Evolutionary conservation across 2,329 filamentous ascomycete species (phyloP), one percentile per base, ranked within the genome.

Genomic region (Amesomyces nigricolor): DNA sequence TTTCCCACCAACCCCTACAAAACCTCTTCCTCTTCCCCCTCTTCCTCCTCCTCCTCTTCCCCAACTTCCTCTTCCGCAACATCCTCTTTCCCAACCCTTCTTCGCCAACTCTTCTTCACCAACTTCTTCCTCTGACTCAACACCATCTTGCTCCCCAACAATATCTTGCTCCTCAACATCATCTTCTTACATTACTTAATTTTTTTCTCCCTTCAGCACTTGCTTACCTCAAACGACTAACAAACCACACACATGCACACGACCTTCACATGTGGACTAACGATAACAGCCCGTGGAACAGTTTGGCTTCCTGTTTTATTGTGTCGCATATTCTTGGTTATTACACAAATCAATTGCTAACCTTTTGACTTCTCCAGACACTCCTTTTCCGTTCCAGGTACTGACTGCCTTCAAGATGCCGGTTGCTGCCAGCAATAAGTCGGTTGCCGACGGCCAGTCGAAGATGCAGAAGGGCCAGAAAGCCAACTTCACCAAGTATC

Each of bases 251-350:
- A 26, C 22, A 26, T 4, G 22, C 22, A 26, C 22, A 6, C 22
- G 22, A 6, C 22, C 22, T 3, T 26, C 4, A 26, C 22, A 5
- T 35, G 32, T 35, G 32, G 32, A 35, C 38, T 8, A 40, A n/a
- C 3, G 38, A n/a, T 8, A 40, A 40, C 38, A 8, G 22, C 22
- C 22, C 14, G 11, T 17, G 14, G 32, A 9, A 35, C 8, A 19
- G 50, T 47, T 30, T 16, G 44, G 40, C 39, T 50, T 46, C 46
- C 32, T 35, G 2, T n/a, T 46, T 50, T 46, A 32, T 26, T 57
- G 17, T 9, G 8, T 7, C 30, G 6, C 16, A n/a, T 19, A 17
- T 22, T 13, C 13, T 10, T 51, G 16, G 26, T 44, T 45, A 10
- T 10, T 40, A 5, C 11, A n/a, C 10, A 2, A 46, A 2, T 30